Evolutionary conservation across 441 rosid genomes (phyloP).

Genomic region (Arabidopsis lyrata): DNA sequence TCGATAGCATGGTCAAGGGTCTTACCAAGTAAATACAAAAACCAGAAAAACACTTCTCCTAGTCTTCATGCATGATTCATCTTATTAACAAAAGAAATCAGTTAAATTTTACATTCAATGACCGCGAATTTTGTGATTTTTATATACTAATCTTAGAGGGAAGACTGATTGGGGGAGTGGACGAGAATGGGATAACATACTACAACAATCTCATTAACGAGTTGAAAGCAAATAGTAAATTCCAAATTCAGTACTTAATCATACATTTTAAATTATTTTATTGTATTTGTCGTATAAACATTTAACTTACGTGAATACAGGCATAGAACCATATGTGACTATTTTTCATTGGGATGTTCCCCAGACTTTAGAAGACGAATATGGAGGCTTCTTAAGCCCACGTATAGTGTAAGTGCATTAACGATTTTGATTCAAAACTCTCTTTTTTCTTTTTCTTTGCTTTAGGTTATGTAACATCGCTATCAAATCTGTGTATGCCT

Average conservation of each 20-base stretch:
- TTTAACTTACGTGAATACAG: background rate
- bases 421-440: background rate
- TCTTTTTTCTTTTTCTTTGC: background rate
- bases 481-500: background rate
- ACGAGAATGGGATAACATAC: slow-evolving; percentile 36
- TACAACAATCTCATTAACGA: slow-evolving; percentile 45
- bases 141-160: background rate
- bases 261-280: background rate
- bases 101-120: too few relatives aligned
- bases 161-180: slow-evolving; percentile 11
- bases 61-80: background rate
- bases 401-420: slow-evolving; percentile 17
- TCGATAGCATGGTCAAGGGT: slow-evolving; percentile 42
- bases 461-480: background rate
- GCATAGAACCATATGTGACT: slow-evolving; percentile 1
- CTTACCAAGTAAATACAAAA: slow-evolving; percentile 33
- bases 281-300: background rate
- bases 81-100: background rate
- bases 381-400: slow-evolving; percentile 14
- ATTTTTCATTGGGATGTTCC: slow-evolving; percentile 9
- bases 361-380: background rate
- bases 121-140: background rate
- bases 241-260: background rate
- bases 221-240: slow-evolving; percentile 35
- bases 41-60: background rate